phyloP scores from a whole-genome alignment of 768 basidiomycete species.

The Lactarius sanguifluus region DNA sequence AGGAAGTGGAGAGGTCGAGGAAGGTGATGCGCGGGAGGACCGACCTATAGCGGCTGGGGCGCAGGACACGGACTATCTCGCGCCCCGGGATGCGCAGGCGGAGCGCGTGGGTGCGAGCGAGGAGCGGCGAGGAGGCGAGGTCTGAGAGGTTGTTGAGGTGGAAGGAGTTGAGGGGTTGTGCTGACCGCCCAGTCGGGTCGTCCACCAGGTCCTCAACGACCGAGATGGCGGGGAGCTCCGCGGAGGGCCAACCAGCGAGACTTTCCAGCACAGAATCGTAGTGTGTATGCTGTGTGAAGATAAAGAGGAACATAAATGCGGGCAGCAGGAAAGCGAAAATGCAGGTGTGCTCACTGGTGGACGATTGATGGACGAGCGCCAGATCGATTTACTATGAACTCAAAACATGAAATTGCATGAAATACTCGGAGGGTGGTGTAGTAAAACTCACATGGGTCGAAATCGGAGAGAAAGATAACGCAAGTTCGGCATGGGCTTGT shows the following conservation, averaged over 20 bases:
- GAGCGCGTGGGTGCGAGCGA: conserved; percentile 50
- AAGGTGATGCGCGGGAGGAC: conserved; percentile 40
- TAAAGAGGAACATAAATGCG: too few relatives aligned
- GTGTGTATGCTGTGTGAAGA: conserved; percentile 40
- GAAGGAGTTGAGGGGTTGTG: conserved; percentile 89
- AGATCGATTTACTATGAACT: conserved; percentile 44
- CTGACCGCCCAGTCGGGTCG: conserved; percentile 47
- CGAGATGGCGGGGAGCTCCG: conserved; percentile 48
- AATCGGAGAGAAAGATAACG: conserved; percentile 65
- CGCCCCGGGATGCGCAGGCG: conserved; percentile 48
- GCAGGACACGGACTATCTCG: too few relatives aligned
- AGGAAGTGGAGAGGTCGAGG: conserved; percentile 77
- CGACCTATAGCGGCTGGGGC: too few relatives aligned
- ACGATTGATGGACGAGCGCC: conserved; percentile 33
- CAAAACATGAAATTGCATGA: too few relatives aligned
- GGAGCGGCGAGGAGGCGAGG: conserved; percentile 46
- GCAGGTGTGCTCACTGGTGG: conserved; percentile 39
- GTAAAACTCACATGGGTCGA: conserved; percentile 67
- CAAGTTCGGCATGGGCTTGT: conserved; percentile 48
- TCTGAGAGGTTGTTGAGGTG: conserved; percentile 56
- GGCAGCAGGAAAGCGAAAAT: conserved; percentile 45
- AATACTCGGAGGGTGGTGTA: too few relatives aligned
- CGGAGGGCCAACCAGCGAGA: conserved; percentile 61
- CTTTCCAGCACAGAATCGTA: conserved; percentile 73
- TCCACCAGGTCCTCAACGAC: conserved; percentile 51